Conservation (phyloP, 345 rosid species). For the Eucalyptus grandis region DNA sequence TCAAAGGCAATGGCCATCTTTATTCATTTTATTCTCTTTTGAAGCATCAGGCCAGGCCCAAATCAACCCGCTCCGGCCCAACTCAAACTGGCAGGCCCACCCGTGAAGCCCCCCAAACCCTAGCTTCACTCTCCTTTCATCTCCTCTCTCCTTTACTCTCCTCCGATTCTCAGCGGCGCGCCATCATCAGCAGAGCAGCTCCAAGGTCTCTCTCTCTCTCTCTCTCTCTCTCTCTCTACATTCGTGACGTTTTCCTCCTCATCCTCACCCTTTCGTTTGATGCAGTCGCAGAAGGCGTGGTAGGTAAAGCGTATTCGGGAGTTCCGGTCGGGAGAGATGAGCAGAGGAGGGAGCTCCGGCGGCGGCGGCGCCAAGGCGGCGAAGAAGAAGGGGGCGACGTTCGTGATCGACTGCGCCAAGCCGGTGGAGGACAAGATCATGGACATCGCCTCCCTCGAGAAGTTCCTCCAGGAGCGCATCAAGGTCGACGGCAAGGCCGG, state of each 20-base stretch:
- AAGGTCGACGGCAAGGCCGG: constrained; percentile 43
- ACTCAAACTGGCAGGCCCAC: background rate
- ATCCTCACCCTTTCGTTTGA: background rate
- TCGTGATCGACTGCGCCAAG: constrained; percentile 30
- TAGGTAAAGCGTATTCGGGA: background rate
- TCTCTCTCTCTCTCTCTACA: background rate
- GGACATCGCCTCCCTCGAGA: constrained; percentile 43
- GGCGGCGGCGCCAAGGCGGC: constrained; percentile 7
- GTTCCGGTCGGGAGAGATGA: background rate
- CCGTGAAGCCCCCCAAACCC: background rate
- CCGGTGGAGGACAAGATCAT: constrained; percentile 38
- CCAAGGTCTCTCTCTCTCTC: background rate
- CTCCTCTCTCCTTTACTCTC: background rate
- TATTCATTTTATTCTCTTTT: background rate
- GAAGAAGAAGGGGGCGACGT: constrained; percentile 36
- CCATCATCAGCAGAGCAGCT: background rate
- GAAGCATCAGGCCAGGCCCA: background rate
- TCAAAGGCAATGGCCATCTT: background rate
- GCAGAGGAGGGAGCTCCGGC: constrained; percentile 7
- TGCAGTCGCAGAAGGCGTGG: background rate
- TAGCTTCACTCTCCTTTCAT: background rate
- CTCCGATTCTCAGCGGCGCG: background rate
- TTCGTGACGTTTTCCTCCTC: background rate
- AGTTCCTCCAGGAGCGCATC: constrained; percentile 41
- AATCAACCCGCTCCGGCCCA: background rate